Percentiles rank a stretch among this genome's conserved stretches.
Evolutionary conservation across 2,329 filamentous ascomycete species (phyloP).

Genomic region (Claviceps africana): DNA sequence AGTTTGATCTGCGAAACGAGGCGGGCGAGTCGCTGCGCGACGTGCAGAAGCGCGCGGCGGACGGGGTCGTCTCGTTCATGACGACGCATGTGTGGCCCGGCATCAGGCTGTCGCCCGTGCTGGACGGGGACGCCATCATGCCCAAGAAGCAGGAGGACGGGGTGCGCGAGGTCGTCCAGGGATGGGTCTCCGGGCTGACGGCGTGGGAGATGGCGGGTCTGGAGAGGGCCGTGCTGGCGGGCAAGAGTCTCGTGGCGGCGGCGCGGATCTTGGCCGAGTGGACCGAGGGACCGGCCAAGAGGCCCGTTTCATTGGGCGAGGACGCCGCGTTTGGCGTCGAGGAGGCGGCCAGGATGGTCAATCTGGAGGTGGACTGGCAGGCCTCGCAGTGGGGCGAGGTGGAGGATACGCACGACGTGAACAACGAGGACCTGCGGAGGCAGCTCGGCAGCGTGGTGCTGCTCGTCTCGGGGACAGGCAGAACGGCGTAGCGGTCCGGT

Average conservation of each 20-base stretch:
- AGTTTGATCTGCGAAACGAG: slow-evolving; percentile 32
- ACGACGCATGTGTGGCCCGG: slow-evolving; percentile 70
- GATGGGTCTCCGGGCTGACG: slow-evolving; percentile 60
- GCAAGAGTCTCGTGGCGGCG: slow-evolving; percentile 73
- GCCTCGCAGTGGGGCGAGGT: slow-evolving; percentile 88
- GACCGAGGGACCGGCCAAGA: slow-evolving; percentile 56
- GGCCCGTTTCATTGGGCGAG: slow-evolving; percentile 16
- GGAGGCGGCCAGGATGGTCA: slow-evolving; percentile 64
- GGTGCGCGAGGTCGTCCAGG: slow-evolving; percentile 62
- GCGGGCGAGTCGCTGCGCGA: slow-evolving; percentile 50
- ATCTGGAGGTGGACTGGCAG: slow-evolving; percentile 81
- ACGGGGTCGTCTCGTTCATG: slow-evolving; percentile 58
- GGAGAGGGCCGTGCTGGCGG: slow-evolving; percentile 69
- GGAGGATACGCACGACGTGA: slow-evolving; percentile 94
- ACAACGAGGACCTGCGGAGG: slow-evolving; percentile 74
- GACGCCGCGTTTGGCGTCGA: slow-evolving; percentile 55
- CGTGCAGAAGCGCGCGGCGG: slow-evolving; percentile 55
- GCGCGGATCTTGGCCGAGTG: slow-evolving; percentile 71
- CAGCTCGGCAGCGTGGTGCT: slow-evolving; percentile 81
- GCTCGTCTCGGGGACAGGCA: slow-evolving; percentile 51
- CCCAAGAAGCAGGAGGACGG: slow-evolving; percentile 58
- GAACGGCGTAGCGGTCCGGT: neutral
- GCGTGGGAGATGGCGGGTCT: slow-evolving; percentile 76
- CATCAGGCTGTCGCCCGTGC: slow-evolving; percentile 60
- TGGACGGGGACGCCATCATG: slow-evolving; percentile 65